Base-by-base conservation (phyloP, 345 rosid genomes). In the Brassica rapa region DNA sequence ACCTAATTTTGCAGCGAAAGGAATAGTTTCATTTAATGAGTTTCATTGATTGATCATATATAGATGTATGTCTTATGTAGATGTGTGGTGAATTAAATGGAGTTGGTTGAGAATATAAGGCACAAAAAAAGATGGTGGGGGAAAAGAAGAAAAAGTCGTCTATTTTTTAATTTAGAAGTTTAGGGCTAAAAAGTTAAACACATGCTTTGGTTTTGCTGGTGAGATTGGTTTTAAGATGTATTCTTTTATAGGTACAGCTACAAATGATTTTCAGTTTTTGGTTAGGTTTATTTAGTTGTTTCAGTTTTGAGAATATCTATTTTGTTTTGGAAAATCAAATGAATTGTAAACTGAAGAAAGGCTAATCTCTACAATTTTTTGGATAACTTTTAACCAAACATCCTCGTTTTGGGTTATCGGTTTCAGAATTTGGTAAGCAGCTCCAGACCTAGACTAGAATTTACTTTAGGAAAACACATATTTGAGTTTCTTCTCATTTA, bases 1-100 rank as follows among this genome's bases (percentile, higher is more conserved):
- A 87, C 91, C 91, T 89, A 88, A 83, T 84, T 83, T 81, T 88
- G 86, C 89, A 85, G 89, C 72, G 77, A 73, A 82, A 63, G 67
- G 72, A 79, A 67, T 59, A 43, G 79, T 60, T 77, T 21, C 85
- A 78, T 66, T 78, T 9, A 78, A 78, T 78, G 77, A 46, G 4
- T 49, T 81, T 71, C 87, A 87, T 82, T 83, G 70, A 73, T 76
- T 78, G 82, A 72, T 49, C 69, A 91, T 88, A 86, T 86, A 46
- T 19, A 53, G 8, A 23, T 57, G 12, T 39, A 39, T 9, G 46
- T 39, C 43, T 66, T 19, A 27, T 43, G 37, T 29, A 43, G 62
- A 15, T 68, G 89, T 83, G 85, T 77, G 80, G 84, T 75, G 83
- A 83, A 84, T 68, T 90, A 64, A 92, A 88, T 90, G 97, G 27